Base-by-base conservation (phyloP, 345 rosid species). In the Geranium brycei region DNA sequence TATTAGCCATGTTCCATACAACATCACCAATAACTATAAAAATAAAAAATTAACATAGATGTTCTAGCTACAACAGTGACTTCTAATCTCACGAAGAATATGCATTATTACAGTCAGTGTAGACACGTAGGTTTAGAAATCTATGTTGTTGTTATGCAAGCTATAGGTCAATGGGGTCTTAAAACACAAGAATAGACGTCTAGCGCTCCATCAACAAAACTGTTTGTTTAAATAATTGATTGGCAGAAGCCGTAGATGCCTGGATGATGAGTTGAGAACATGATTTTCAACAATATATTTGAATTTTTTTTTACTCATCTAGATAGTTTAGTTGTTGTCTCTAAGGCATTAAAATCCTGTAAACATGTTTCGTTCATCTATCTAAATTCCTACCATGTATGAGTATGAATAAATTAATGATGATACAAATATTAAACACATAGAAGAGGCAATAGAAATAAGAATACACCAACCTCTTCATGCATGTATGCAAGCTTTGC, bases 401-500 rank as follows among this genome's bases (percentile, higher is more conserved):
- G n/a, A 58, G 10, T 58, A 19, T 16, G 6, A 8, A 15, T 19
- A 58, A 5, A 17, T 5, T 23, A 23, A 23, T 23, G 18, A 17
- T 4, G 12, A 18, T 17, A 61, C 14, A 5, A 17, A 16, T 7
- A 60, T 17, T 23, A 23, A 23, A 23, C 28, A 23, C 2, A 23
- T 23, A 23, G 1, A 23, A 67, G 59, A 12, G 7, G 1, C 30
- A 19, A 5, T 1, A 30, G 17, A 38, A 51, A 55, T 41, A 57
- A 8, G 15, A 62, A 23, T 17, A 69, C 80, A 57, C 66, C 7
- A 72, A 83, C 89, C 92, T 84, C 91, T 55, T 86, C 87, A 19
- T 77, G 85, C 74, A 86, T 69, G 58, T 66, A 78, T 3, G 79
- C 53, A 17, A 84, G 89, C 69, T 75, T 79, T 10, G 89, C 85